Evolutionary conservation across 352 stramenopile genomes (phyloP).

Genomic region (Aphanomyces euteiches): DNA sequence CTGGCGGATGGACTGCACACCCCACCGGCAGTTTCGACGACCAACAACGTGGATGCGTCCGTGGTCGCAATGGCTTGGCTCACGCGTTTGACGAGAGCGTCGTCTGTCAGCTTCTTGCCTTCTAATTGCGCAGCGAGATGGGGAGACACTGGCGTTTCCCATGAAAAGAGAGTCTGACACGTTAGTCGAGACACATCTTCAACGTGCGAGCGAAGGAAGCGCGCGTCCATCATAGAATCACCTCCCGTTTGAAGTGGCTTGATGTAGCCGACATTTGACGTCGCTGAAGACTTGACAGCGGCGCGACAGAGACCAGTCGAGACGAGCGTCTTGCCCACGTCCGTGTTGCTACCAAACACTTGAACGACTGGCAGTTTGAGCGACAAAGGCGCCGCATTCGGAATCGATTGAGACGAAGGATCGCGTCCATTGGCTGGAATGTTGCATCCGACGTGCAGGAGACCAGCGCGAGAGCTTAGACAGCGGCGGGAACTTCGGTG

Average conservation of each 20-base stretch:
- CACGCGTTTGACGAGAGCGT: slow-evolving; percentile 77
- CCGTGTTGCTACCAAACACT: slow-evolving; percentile 97
- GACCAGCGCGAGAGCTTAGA: not conserved
- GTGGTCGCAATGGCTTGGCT: slow-evolving; percentile 47
- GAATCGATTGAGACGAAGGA: slow-evolving; percentile 11
- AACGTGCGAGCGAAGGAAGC: slow-evolving; percentile 63
- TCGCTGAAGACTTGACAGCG: slow-evolving; percentile 37
- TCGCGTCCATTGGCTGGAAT: not conserved
- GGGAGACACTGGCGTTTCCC: slow-evolving; percentile 92
- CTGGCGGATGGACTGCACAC: slow-evolving; percentile 87
- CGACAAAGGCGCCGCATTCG: slow-evolving; percentile 21
- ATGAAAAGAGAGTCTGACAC: slow-evolving; percentile 89
- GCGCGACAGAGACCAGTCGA: slow-evolving; percentile 89
- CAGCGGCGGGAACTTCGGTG: not conserved
- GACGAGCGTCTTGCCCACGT: slow-evolving; percentile 96
- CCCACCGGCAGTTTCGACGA: slow-evolving; percentile 95
- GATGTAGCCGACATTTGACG: slow-evolving; percentile 84
- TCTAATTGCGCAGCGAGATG: slow-evolving; percentile 90
- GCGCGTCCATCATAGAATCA: slow-evolving; percentile 63
- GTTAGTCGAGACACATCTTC: slow-evolving; percentile 45
- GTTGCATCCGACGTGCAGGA: slow-evolving; percentile 12
- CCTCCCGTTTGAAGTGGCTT: slow-evolving; percentile 96
- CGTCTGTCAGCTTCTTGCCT: slow-evolving; percentile 81
- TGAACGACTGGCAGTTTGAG: slow-evolving; percentile 77
- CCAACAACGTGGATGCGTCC: slow-evolving; percentile 47